A percentile compares a stretch with the other conserved stretches of the same genome.
Conservation (phyloP, 176 grass and related monocot species). For the Carex littledalei region DNA sequence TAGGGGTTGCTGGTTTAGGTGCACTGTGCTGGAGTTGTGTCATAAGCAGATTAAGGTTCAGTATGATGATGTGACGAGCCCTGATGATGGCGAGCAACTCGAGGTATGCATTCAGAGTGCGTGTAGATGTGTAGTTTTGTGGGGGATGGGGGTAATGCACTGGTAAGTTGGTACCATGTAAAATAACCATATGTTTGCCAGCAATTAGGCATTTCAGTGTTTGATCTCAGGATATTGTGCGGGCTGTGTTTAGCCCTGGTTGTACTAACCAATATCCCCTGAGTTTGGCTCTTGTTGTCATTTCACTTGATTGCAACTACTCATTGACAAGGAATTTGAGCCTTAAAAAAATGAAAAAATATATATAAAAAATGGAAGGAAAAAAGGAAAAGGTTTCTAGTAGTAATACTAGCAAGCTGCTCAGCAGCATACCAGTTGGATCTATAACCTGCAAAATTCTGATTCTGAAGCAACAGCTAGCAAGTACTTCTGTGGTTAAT, state of each 20-base stretch:
- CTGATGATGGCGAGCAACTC: constrained; percentile 66
- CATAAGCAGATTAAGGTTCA: constrained; percentile 79
- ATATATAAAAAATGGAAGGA: not conserved
- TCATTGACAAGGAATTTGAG: not conserved
- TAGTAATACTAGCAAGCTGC: not conserved
- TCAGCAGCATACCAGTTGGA: not conserved
- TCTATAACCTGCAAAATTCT: not conserved
- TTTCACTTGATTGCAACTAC: not conserved
- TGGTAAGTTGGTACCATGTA: not conserved
- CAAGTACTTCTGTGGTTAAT: not conserved
- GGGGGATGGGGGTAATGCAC: not conserved
- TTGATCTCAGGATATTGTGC: not conserved
- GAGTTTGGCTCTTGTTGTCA: not conserved
- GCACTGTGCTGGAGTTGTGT: constrained; percentile 67
- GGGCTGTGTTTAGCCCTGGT: not conserved
- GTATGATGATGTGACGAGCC: constrained; percentile 85
- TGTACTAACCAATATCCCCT: not conserved
- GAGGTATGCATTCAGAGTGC: constrained; percentile 48
- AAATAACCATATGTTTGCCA: not conserved
- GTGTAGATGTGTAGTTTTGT: not conserved
- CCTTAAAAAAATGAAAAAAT: not conserved
- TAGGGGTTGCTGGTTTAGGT: constrained; percentile 98
- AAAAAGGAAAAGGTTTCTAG: not conserved
- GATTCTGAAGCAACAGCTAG: not conserved
- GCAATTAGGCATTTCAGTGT: not conserved